A percentile compares a stretch with the other conserved stretches of the same genome.
These are phyloP conservation scores for Colletotrichum filicis DNA, from an alignment of 2,329 filamentous ascomycete genomes.

Conservation along the genomic window DNA sequence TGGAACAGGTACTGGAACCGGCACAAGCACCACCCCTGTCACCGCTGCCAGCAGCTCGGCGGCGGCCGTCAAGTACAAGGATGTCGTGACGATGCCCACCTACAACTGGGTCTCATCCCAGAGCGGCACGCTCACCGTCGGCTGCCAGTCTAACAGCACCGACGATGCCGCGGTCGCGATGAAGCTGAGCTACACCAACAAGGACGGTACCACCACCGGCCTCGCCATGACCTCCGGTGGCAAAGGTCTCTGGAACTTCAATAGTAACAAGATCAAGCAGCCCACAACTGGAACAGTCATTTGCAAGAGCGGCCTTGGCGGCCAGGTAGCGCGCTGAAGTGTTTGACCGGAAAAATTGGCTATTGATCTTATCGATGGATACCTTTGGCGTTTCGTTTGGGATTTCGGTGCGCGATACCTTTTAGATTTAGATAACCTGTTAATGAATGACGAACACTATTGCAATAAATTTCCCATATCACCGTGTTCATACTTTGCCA, in stretches of 20 bases:
- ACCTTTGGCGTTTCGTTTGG: neutral
- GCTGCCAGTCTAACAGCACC: slow-evolving; percentile 32
- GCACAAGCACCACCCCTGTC: neutral
- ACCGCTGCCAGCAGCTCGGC: neutral
- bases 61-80: neutral
- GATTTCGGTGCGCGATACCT: neutral
- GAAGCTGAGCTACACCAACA: slow-evolving; percentile 39
- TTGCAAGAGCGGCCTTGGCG: slow-evolving; percentile 33
- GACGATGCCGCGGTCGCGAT: slow-evolving; percentile 36
- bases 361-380: no score
- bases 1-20: neutral
- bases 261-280: slow-evolving; percentile 34
- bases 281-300: slow-evolving; percentile 15
- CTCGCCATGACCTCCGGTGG: slow-evolving; percentile 21
- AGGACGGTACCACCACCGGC: slow-evolving; percentile 31
- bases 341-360: neutral
- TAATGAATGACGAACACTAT: neutral
- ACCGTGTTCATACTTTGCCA: neutral
- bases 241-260: slow-evolving; percentile 35
- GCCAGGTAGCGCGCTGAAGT: slow-evolving; percentile 1
- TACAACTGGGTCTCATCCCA: slow-evolving; percentile 33
- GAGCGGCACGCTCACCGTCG: slow-evolving; percentile 36
- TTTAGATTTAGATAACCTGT: neutral
- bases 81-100: slow-evolving; percentile 26
- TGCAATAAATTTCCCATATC: neutral